Evolutionary conservation across 371 early-diverging fungal genomes (phyloP).

Genomic region (Blakeslea trispora): DNA sequence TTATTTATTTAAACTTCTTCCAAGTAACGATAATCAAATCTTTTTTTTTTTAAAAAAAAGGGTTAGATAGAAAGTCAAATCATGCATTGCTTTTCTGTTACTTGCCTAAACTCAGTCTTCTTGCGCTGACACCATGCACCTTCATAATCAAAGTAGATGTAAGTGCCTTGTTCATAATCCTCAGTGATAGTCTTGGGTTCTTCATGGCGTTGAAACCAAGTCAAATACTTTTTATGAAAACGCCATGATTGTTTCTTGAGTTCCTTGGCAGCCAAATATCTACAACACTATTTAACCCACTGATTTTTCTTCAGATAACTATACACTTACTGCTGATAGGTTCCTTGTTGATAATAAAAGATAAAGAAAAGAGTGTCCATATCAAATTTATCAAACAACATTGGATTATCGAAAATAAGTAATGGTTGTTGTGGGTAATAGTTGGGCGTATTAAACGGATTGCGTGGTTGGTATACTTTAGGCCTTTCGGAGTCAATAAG

Average conservation of each 20-base stretch:
- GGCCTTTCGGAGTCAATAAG: slow-evolving; percentile 72
- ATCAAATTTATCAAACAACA: slow-evolving; percentile 89
- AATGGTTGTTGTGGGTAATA: slow-evolving; percentile 93
- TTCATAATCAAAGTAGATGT: slow-evolving; percentile 99
- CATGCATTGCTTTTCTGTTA: no score
- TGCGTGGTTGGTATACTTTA: slow-evolving; percentile 71
- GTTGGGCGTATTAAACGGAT: slow-evolving; percentile 78
- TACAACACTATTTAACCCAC: slow-evolving; percentile 22
- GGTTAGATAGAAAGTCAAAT: no score
- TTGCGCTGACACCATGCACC: slow-evolving; percentile 98
- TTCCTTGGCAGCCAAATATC: slow-evolving; percentile 94
- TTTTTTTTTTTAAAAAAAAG: no score
- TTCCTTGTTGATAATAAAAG: slow-evolving; percentile 97
- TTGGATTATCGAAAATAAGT: slow-evolving; percentile 79
- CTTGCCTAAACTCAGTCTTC: slow-evolving; percentile 90
- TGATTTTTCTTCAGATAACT: neutral
- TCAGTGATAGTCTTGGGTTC: slow-evolving; percentile 97
- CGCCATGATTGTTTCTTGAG: slow-evolving; percentile 98
- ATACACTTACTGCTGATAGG: slow-evolving; percentile 88
- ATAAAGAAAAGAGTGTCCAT: slow-evolving; percentile 98
- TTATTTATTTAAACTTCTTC: slow-evolving; percentile 24
- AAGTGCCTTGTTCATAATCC: slow-evolving; percentile 98
- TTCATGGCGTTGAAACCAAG: slow-evolving; percentile 99
- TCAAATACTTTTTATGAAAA: slow-evolving; percentile 97
- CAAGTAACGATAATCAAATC: slow-evolving; percentile 34